A percentile compares a stretch with the other conserved stretches of the same genome.
These are phyloP conservation scores for Parsonsia alboflavescens DNA, from an alignment of 257 asterid genomes.

Conservation along the genomic window DNA sequence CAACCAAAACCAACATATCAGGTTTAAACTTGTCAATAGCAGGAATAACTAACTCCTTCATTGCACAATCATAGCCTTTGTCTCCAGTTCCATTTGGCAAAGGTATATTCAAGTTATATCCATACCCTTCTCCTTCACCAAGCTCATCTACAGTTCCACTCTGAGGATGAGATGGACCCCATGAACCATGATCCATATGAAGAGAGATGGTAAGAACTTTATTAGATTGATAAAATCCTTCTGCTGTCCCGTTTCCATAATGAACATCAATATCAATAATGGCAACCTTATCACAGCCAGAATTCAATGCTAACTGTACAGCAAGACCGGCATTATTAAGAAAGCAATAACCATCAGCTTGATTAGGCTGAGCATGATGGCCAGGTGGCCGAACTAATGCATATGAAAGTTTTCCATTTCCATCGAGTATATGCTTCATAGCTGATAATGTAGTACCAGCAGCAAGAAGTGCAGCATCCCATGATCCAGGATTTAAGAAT, in stretches of 20 bases:
- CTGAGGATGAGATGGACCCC: conserved; percentile 99
- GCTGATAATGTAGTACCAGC: conserved; percentile 87
- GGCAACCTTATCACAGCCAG: conserved; percentile 47
- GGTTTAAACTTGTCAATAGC: conserved; percentile 70
- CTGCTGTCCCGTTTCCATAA: conserved; percentile 92
- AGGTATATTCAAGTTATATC: conserved; percentile 81
- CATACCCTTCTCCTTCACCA: conserved; percentile 74
- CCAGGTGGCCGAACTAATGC: conserved; percentile 95
- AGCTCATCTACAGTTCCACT: conserved; percentile 69
- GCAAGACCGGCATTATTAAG: conserved; percentile 88
- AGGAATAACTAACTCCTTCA: conserved; percentile 56
- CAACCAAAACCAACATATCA: conserved; percentile 61
- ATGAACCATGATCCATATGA: conserved; percentile 94
- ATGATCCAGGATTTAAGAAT: conserved; percentile 79
- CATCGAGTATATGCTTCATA: conserved; percentile 64
- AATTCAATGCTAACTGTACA: conserved; percentile 49
- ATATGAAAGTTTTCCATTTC: conserved; percentile 46
- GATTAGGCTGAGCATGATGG: conserved; percentile 92
- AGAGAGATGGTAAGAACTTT: conserved; percentile 78
- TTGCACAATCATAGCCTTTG: conserved; percentile 57
- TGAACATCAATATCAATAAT: conserved; percentile 89
- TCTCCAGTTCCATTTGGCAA: conserved; percentile 93
- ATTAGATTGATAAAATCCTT: conserved; percentile 64
- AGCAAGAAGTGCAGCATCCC: conserved; percentile 85
- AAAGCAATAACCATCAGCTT: conserved; percentile 88